Conservation (phyloP, 2,329 filamentous ascomycete genomes). For the Trichoderma atroviride region DNA sequence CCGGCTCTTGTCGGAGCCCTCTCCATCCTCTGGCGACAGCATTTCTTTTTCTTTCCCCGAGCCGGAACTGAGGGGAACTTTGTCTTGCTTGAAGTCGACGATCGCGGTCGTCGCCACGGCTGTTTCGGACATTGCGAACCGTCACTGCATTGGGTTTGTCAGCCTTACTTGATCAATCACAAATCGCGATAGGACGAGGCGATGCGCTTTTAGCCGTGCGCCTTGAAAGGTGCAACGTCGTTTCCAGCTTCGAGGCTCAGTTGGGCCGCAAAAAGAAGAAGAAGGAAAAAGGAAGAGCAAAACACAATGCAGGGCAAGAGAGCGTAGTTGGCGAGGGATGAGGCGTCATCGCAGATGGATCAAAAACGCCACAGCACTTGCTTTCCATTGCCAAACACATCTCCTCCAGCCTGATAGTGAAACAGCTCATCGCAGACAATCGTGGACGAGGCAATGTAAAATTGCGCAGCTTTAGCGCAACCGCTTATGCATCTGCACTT, state of each 20-base stretch:
- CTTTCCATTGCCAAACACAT: not conserved
- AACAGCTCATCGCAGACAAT: not conserved
- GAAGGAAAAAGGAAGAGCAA: no score
- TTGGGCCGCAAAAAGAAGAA: not conserved
- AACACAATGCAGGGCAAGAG: not conserved
- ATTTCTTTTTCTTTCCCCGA: conserved; percentile 50
- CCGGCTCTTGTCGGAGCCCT: conserved; percentile 52
- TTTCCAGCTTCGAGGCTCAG: not conserved
- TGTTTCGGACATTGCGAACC: conserved; percentile 40
- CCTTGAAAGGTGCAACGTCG: not conserved
- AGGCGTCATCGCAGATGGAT: not conserved
- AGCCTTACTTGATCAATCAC: conserved; percentile 3
- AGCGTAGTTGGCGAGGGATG: not conserved
- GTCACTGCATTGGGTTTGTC: conserved; percentile 7
- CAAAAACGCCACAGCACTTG: conserved; percentile 2
- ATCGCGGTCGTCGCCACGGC: conserved; percentile 33
- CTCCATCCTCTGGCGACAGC: conserved; percentile 47
- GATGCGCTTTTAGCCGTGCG: not conserved
- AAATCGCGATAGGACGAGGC: not conserved
- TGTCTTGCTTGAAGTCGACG: conserved; percentile 42
- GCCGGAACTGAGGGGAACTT: conserved; percentile 40
- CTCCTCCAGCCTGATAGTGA: not conserved
- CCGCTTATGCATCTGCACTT: conserved; percentile 20
- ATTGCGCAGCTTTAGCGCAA: conserved; percentile 25
- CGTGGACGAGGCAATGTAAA: conserved; percentile 10